Evolutionary conservation across 345 rosid genomes (phyloP).

Genomic region (Kernera saxatilis): DNA sequence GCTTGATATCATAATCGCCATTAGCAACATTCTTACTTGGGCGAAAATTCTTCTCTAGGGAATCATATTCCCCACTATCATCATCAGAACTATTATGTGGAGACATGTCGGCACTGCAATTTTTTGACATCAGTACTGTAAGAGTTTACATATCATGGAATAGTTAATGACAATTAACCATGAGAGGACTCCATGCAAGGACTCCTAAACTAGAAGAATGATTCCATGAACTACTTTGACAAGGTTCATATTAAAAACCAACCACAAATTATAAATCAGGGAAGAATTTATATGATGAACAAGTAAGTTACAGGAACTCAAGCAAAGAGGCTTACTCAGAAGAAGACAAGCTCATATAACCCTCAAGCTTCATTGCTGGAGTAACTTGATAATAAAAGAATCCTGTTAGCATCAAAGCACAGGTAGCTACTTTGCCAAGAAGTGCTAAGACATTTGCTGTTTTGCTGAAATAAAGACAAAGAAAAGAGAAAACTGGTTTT

Average conservation of each 20-base stretch:
- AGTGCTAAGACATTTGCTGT: constrained; percentile 69
- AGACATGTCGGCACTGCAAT: constrained; percentile 33
- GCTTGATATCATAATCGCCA: constrained; percentile 48
- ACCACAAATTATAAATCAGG: background rate
- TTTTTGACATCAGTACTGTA: constrained; percentile 5
- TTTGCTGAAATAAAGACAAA: constrained; percentile 50
- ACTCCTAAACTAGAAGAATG: background rate
- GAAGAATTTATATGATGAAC: background rate
- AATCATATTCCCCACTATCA: constrained; percentile 41
- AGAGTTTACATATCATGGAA: constrained; percentile 1
- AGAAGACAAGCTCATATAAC: constrained; percentile 36
- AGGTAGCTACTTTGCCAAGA: constrained; percentile 79
- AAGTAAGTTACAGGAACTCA: background rate
- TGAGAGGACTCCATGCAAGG: background rate
- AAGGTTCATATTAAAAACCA: background rate
- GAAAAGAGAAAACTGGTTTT: constrained; percentile 9
- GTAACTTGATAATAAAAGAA: constrained; percentile 82
- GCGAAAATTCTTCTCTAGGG: constrained; percentile 38
- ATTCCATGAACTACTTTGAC: constrained; percentile 6
- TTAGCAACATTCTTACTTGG: constrained; percentile 39
- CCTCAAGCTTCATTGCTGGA: constrained; percentile 56
- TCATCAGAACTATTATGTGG: constrained; percentile 37
- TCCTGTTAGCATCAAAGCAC: constrained; percentile 74
- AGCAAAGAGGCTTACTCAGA: constrained; percentile 53
- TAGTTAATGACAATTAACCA: background rate